These are phyloP conservation scores for Ceratocystis variospora DNA, from an alignment of 2,329 filamentous ascomycete genomes.

Conservation along the genomic window DNA sequence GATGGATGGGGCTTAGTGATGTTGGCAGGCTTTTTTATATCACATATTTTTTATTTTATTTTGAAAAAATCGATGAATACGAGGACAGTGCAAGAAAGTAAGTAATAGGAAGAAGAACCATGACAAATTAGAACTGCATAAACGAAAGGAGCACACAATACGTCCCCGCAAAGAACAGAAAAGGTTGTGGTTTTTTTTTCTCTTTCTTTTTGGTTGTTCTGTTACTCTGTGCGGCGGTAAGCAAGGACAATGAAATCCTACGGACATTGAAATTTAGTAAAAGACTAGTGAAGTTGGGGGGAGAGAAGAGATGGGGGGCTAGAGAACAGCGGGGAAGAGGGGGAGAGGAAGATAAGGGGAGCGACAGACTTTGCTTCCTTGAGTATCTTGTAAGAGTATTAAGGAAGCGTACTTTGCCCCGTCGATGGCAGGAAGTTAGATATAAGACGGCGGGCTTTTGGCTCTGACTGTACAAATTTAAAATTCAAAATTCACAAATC, in stretches of 20 bases:
- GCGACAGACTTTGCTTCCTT: no score
- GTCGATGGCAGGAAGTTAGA: no score
- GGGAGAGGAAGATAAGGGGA: not conserved
- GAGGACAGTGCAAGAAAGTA: not conserved
- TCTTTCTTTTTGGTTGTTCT: not conserved
- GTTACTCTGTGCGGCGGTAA: not conserved
- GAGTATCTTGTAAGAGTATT: not conserved
- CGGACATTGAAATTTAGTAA: not conserved
- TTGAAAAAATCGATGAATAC: not conserved
- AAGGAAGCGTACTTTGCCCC: no score
- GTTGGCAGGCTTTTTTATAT: not conserved
- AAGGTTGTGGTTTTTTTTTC: not conserved
- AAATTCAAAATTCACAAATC: no score
- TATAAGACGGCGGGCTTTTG: no score
- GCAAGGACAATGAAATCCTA: not conserved
- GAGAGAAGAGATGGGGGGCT: not conserved
- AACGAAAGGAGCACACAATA: not conserved
- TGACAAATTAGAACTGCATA: not conserved
- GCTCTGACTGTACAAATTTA: no score
- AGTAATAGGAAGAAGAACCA: not conserved
- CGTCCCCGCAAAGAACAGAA: not conserved
- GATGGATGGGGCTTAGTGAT: not conserved
- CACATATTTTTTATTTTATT: not conserved
- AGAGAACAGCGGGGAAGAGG: not conserved
- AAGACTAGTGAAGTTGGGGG: not conserved